These are phyloP conservation scores for Antrodiella citrinella DNA, from an alignment of 768 basidiomycete genomes.

Conservation along the genomic window DNA sequence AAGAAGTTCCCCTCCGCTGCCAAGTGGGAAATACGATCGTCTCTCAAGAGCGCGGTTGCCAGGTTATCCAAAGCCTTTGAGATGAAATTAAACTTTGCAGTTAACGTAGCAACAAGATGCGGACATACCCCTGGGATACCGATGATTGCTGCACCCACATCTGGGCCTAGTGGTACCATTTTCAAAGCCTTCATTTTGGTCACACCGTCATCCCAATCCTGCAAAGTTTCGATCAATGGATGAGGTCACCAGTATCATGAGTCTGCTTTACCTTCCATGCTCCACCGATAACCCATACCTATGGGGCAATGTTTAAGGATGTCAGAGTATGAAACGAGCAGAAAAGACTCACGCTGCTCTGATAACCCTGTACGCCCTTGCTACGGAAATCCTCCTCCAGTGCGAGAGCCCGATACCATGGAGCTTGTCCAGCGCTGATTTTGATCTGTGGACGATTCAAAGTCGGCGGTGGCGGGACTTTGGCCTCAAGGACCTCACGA, in stretches of 20 bases:
- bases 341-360: neutral
- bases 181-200: conserved; percentile 9
- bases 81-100: too few species aligned
- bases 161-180: too few species aligned
- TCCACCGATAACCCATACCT: neutral
- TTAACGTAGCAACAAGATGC: too few species aligned
- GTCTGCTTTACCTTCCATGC: neutral
- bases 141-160: too few species aligned
- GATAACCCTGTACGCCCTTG: neutral
- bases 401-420: neutral
- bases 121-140: too few species aligned
- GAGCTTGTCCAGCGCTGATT: too few species aligned
- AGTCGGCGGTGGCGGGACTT: too few species aligned
- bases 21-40: conserved; percentile 20
- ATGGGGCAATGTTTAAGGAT: neutral
- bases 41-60: conserved; percentile 20
- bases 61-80: conserved; percentile 11
- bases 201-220: neutral
- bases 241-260: neutral
- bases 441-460: neutral
- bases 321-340: neutral
- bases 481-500: neutral
- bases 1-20: conserved; percentile 14
- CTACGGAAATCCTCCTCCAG: neutral
- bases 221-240: too few species aligned